A percentile compares a stretch with the other conserved stretches of the same genome.
Evolutionary conservation across 176 grass and related monocot genomes (phyloP).

Genomic region (Cenchrus purpureus): DNA sequence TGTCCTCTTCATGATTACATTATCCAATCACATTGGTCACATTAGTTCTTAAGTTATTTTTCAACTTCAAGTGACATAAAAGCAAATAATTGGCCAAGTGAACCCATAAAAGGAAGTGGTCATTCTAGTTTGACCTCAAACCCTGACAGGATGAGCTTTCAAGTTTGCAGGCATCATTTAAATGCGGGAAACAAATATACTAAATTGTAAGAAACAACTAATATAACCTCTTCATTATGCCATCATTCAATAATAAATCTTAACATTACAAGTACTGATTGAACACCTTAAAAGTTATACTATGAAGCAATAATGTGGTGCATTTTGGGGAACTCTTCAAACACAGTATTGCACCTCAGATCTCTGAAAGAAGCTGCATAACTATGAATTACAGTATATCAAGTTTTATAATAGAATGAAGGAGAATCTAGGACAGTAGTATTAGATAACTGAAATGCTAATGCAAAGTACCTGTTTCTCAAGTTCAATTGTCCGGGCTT

Average conservation of each 20-base stretch:
- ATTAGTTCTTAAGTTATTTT: conserved; percentile 28
- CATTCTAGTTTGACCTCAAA: conserved; percentile 8
- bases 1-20: conserved; percentile 11
- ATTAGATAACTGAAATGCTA: background rate
- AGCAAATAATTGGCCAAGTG: background rate
- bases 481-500: conserved; percentile 76
- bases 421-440: background rate
- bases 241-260: conserved; percentile 4
- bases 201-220: background rate
- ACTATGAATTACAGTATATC: background rate
- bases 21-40: conserved; percentile 21
- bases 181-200: background rate
- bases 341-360: background rate
- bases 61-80: conserved; percentile 8
- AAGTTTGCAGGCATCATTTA: conserved; percentile 11
- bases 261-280: background rate
- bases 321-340: conserved; percentile 18
- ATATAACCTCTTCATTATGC: background rate
- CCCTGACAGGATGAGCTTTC: background rate
- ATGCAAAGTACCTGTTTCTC: conserved; percentile 77
- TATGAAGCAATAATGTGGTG: background rate
- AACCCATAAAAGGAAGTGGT: background rate
- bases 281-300: background rate
- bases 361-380: background rate
- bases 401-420: background rate